Evolutionary conservation across 495 filamentous ascomycete species (phyloP).

Genomic region (Aspergillus conjunctus): DNA sequence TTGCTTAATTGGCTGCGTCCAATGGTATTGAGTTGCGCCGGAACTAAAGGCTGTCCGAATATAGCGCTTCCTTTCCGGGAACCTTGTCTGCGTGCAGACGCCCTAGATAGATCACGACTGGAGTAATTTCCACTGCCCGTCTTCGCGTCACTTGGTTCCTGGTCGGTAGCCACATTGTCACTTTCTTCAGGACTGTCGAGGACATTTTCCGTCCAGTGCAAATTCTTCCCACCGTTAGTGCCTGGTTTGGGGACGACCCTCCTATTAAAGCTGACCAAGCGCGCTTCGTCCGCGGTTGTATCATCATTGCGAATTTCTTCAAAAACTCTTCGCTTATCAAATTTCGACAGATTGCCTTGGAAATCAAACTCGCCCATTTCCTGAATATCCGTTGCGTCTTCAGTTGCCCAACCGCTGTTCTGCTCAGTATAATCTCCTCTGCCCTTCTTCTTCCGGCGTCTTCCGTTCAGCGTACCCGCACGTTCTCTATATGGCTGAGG

Average conservation of each 20-base stretch:
- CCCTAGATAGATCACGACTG: constrained; percentile 54
- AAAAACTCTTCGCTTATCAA: constrained; percentile 89
- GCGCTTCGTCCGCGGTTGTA: constrained; percentile 81
- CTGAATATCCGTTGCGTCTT: constrained; percentile 96
- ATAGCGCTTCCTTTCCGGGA: constrained; percentile 66
- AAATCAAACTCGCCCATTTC: constrained; percentile 95
- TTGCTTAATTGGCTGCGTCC: constrained; percentile 41
- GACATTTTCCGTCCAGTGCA: constrained; percentile 91
- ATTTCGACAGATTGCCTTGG: constrained; percentile 80
- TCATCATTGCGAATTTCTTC: constrained; percentile 86
- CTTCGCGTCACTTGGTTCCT: constrained; percentile 57
- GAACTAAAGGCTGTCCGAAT: constrained; percentile 37
- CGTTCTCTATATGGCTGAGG: constrained; percentile 28
- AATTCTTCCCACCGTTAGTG: constrained; percentile 83
- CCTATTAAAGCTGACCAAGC: constrained; percentile 87
- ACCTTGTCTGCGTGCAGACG: constrained; percentile 49
- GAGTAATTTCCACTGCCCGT: constrained; percentile 57
- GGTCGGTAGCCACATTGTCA: constrained; percentile 66
- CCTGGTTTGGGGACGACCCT: constrained; percentile 67
- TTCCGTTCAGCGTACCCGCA: constrained; percentile 26
- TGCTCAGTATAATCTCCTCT: constrained; percentile 56
- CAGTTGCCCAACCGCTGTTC: constrained; percentile 92
- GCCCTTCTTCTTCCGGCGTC: constrained; percentile 58
- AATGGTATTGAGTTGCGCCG: constrained; percentile 40
- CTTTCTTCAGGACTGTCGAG: constrained; percentile 70